Base-by-base conservation (phyloP, 495 filamentous ascomycete genomes). In the Aspergillus ellipticus region DNA sequence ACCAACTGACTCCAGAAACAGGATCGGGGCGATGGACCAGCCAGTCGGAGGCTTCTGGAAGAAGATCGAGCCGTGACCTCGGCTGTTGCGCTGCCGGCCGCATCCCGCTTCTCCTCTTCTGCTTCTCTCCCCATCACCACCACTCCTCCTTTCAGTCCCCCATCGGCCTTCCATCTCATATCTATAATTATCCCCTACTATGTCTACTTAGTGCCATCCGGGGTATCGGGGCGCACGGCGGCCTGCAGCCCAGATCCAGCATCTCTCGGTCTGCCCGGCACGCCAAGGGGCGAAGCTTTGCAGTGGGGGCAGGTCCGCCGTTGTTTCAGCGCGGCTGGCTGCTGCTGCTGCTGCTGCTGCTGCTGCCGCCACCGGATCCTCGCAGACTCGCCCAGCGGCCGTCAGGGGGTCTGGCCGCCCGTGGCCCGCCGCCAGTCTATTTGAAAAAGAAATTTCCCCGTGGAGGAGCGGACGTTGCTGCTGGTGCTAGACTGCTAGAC, bases 231-330 rank as follows among this genome's bases (percentile, higher is more conserved):
- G n/a, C n/a, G n/a, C n/a, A n/a, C n/a, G n/a, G n/a, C n/a, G n/a
- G n/a, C n/a, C n/a, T n/a, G n/a, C n/a, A n/a, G n/a, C n/a, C n/a
- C n/a, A n/a, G n/a, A n/a, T n/a, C n/a, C n/a, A n/a, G n/a, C n/a
- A n/a, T n/a, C n/a, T n/a, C n/a, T n/a, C n/a, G n/a, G n/a, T n/a
- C n/a, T n/a, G n/a, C n/a, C n/a, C n/a, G n/a, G n/a, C n/a, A n/a
- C n/a, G 45, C 45, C 45, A 48, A 48, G 45, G 22, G 26, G 16
- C 45, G 45, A 48, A 48, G 45, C 45, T 48, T 48, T 48, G 45
- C 24, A 10, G 45, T 48, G 45, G 45, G 45, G 24, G 24, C 45
- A 2, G 13, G 16, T 7, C 45, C 45, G 45, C 22, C 45, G 22
- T n/a, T n/a, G 45, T 48, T 48, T 48, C 45, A 48, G 13, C 24